Conservation (phyloP, 139 green algal genomes). For the Asterochloris erici region DNA sequence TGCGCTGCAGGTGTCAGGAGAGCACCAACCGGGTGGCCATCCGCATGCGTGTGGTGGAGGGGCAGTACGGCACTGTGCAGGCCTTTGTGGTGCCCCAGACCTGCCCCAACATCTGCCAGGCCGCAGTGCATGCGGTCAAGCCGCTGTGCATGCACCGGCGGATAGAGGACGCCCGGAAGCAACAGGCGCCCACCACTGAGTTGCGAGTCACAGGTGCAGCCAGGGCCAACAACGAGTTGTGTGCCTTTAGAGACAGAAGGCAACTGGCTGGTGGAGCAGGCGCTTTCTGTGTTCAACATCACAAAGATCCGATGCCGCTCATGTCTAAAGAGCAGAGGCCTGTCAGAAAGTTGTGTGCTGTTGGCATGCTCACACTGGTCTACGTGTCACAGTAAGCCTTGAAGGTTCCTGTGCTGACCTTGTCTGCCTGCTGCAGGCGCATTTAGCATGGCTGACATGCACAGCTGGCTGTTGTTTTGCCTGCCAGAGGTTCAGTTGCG, state of each 20-base stretch:
- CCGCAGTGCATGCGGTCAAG: slow-evolving; percentile 44
- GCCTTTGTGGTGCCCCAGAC: slow-evolving; percentile 48
- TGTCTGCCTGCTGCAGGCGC: slow-evolving; percentile 29
- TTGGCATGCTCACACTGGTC: too few species aligned
- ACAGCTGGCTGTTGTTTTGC: slow-evolving; percentile 45
- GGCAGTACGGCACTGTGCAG: slow-evolving; percentile 28
- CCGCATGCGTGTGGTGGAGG: slow-evolving; percentile 29
- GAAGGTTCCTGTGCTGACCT: neutral
- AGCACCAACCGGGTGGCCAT: slow-evolving; percentile 20
- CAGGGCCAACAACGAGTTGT: neutral
- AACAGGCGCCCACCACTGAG: slow-evolving; percentile 42
- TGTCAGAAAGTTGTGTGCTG: too few species aligned
- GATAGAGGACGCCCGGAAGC: slow-evolving; percentile 19
- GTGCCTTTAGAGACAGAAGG: neutral
- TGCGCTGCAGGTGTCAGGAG: slow-evolving; percentile 16
- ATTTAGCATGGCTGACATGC: slow-evolving; percentile 52
- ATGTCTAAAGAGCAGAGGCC: too few species aligned
- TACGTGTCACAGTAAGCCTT: too few species aligned
- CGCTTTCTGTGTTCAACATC: too few species aligned
- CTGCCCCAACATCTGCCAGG: slow-evolving; percentile 44
- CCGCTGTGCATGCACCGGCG: slow-evolving; percentile 64
- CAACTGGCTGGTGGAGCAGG: too few species aligned
- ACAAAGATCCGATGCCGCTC: too few species aligned
- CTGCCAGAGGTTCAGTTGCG: slow-evolving; percentile 48
- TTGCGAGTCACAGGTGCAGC: slow-evolving; percentile 38